Evolutionary conservation across 768 basidiomycete species (phyloP).

Genomic region (Mycena venus): DNA sequence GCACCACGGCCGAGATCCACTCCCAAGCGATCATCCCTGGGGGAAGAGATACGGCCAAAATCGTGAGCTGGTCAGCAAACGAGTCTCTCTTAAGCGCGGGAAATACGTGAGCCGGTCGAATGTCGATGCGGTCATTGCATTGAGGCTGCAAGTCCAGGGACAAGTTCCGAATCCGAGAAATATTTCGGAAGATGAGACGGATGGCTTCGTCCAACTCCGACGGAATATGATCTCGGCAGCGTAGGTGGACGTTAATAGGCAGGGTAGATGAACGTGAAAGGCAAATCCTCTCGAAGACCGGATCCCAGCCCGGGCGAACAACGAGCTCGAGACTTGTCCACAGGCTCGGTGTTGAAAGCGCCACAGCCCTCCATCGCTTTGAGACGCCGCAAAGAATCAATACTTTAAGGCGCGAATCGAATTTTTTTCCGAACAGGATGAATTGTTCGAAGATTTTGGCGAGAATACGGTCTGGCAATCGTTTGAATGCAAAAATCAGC

Average conservation of each 20-base stretch:
- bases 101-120: background rate
- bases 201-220: slow-evolving; percentile 2
- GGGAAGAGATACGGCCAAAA: background rate
- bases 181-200: background rate
- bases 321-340: background rate
- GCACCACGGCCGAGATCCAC: background rate
- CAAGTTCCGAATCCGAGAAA: background rate
- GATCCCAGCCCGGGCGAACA: slow-evolving; percentile 4
- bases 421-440: background rate
- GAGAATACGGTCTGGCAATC: background rate
- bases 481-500: background rate
- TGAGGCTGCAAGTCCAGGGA: background rate
- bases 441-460: slow-evolving; percentile 1
- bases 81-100: background rate
- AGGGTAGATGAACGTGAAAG: slow-evolving; percentile 2
- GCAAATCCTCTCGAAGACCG: slow-evolving; percentile 2
- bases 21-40: slow-evolving; percentile 2
- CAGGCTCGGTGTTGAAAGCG: background rate
- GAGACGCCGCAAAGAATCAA: background rate
- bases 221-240: background rate
- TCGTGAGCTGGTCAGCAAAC: background rate
- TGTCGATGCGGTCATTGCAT: background rate
- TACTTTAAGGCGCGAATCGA: background rate
- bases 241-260: background rate
- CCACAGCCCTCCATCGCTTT: background rate